Evolutionary conservation across 2,329 filamentous ascomycete genomes (phyloP).

Genomic region (Lachnellula occidentalis): DNA sequence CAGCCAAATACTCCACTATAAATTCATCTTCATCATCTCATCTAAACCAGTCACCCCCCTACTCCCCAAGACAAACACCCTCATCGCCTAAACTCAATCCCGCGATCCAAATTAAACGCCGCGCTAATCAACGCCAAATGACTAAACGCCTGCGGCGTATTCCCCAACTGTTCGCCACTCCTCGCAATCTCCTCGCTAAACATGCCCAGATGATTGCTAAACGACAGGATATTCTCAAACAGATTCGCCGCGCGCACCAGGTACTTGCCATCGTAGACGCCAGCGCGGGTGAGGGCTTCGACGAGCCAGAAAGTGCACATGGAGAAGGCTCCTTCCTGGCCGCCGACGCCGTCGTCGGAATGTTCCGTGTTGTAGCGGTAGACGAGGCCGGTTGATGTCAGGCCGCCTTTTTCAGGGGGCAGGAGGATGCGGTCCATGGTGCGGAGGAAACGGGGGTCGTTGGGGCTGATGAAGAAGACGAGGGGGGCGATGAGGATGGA

Average conservation of each 20-base stretch:
- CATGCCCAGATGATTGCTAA: conserved; percentile 72
- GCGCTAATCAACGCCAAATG: conserved; percentile 72
- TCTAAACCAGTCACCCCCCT: too few relatives aligned
- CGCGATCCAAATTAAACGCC: conserved; percentile 67
- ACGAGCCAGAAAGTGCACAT: conserved; percentile 85
- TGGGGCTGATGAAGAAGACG: conserved; percentile 74
- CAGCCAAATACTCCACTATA: too few relatives aligned
- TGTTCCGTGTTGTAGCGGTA: conserved; percentile 67
- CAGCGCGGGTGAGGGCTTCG: conserved; percentile 67
- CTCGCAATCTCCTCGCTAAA: conserved; percentile 75
- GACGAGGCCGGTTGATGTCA: conserved; percentile 70
- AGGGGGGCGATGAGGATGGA: conserved; percentile 71
- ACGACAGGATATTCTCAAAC: conserved; percentile 73
- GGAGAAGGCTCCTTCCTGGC: conserved; percentile 68
- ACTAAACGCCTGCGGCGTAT: conserved; percentile 74
- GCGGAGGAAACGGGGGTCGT: conserved; percentile 67
- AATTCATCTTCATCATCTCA: too few relatives aligned
- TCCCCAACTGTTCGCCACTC: conserved; percentile 71
- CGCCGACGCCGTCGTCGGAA: conserved; percentile 70
- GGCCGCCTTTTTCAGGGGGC: conserved; percentile 66
- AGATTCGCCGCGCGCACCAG: conserved; percentile 57
- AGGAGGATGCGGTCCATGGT: conserved; percentile 69
- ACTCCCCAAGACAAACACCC: not conserved
- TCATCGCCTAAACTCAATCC: conserved; percentile 18
- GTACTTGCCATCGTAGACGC: conserved; percentile 60